A percentile compares a stretch with the other conserved stretches of the same genome.
These are phyloP conservation scores for Microcyclosporella mali DNA, from an alignment of 2,329 filamentous ascomycete species.

Conservation along the genomic window DNA sequence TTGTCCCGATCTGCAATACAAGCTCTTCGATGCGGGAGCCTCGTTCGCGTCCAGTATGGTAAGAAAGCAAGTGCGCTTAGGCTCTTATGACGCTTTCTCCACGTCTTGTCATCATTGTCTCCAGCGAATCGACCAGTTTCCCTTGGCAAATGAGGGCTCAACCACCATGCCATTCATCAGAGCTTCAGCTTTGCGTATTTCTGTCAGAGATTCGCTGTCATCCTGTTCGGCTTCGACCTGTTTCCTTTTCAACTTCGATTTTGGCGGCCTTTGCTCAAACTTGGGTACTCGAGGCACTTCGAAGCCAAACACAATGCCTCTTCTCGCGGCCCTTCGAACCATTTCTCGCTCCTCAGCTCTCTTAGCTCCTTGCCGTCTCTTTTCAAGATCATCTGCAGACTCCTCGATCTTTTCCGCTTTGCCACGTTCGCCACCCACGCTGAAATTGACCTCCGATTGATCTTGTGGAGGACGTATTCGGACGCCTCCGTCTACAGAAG, in stretches of 20 bases:
- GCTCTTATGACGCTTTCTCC: too few species aligned
- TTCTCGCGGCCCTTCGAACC: constrained; percentile 57
- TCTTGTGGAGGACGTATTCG: constrained; percentile 35
- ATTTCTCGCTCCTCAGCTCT: constrained; percentile 50
- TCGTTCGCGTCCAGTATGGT: too few species aligned
- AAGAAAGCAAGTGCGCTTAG: too few species aligned
- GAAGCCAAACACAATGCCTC: constrained; percentile 54
- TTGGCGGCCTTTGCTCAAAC: constrained; percentile 11
- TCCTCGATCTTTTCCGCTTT: constrained; percentile 48
- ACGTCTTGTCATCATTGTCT: constrained; percentile 34
- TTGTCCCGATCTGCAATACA: too few species aligned
- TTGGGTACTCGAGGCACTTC: constrained; percentile 18
- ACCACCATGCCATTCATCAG: constrained; percentile 54
- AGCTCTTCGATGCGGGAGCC: too few species aligned
- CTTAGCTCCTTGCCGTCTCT: constrained; percentile 45
- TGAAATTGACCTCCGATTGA: constrained; percentile 50
- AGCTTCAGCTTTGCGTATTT: constrained; percentile 46
- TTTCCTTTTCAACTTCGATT: constrained; percentile 15
- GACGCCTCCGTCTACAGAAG: constrained; percentile 15
- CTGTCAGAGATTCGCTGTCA: constrained; percentile 13
- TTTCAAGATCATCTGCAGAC: constrained; percentile 47
- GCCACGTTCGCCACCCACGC: constrained; percentile 51
- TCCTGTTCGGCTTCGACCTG: constrained; percentile 15
- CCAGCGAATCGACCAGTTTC: constrained; percentile 55
- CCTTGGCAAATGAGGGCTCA: constrained; percentile 56